A percentile compares a stretch with the other conserved stretches of the same genome.
Evolutionary conservation across 2,329 filamentous ascomycete species (phyloP).

Genomic region (Aspergillus flavus): DNA sequence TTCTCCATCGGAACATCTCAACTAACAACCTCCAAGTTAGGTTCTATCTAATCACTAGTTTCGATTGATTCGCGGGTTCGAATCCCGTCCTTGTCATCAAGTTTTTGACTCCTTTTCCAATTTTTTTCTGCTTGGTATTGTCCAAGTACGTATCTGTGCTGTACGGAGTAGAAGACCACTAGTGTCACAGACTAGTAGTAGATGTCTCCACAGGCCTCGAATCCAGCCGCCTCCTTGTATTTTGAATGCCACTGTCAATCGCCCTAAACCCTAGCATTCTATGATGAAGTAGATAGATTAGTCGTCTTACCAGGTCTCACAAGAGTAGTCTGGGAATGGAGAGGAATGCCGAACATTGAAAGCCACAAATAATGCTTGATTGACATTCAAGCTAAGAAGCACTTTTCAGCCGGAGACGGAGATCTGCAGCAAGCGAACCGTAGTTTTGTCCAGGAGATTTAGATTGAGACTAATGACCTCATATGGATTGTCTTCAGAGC

Average conservation of each 20-base stretch:
- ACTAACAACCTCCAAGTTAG: background rate
- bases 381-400: background rate
- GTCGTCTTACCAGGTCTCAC: no score
- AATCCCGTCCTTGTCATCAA: background rate
- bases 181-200: background rate
- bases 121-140: background rate
- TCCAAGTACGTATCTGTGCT: background rate
- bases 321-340: no score
- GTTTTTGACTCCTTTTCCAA: background rate
- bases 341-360: background rate
- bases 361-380: background rate
- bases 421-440: background rate
- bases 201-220: background rate
- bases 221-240: background rate
- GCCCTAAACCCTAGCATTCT: background rate
- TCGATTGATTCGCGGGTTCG: slow-evolving; percentile 1
- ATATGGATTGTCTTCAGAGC: background rate
- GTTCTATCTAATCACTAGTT: background rate
- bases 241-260: background rate
- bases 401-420: background rate
- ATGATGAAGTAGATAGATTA: no score
- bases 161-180: background rate
- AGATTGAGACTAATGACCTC: background rate
- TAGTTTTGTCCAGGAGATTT: background rate
- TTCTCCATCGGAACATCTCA: background rate